A percentile compares a stretch with the other conserved stretches of the same genome.
phyloP scores from a whole-genome alignment of 2,329 filamentous ascomycete species.

The Venturia effusa region DNA sequence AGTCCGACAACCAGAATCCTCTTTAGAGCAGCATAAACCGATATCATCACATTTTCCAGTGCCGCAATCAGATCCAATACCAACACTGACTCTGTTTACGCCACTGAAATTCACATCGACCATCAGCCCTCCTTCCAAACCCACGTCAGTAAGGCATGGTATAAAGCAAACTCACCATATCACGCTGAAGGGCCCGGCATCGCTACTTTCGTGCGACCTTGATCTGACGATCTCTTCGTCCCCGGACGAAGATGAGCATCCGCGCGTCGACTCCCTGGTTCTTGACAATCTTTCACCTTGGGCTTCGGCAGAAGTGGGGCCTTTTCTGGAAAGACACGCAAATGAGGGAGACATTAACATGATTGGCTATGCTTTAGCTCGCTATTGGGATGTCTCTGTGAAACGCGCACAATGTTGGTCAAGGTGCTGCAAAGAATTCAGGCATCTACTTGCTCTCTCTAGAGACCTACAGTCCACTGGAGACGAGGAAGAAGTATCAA shows the following conservation, averaged over 20 bases:
- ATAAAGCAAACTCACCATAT: constrained; percentile 38
- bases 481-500: constrained; percentile 13
- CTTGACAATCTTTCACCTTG: constrained; percentile 47
- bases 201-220: constrained; percentile 47
- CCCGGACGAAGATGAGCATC: constrained; percentile 30
- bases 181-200: constrained; percentile 37
- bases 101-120: constrained; percentile 52
- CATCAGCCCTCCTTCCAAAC: constrained; percentile 24
- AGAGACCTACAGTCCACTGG: constrained; percentile 13
- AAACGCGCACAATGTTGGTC: constrained; percentile 55
- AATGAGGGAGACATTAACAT: constrained; percentile 44
- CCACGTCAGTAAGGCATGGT: constrained; percentile 28
- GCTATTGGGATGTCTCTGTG: constrained; percentile 53
- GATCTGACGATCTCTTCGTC: constrained; percentile 41
- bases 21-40: neutral
- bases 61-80: constrained; percentile 52
- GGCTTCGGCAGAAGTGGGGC: constrained; percentile 47
- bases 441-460: neutral
- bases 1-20: constrained; percentile 17
- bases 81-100: constrained; percentile 62
- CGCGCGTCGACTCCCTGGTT: constrained; percentile 41
- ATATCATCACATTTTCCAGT: constrained; percentile 53
- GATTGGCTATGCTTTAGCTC: constrained; percentile 55
- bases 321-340: constrained; percentile 36
- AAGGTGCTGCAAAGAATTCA: neutral